phyloP scores from a whole-genome alignment of 805 yeast species.

The Pichia nakasei region DNA sequence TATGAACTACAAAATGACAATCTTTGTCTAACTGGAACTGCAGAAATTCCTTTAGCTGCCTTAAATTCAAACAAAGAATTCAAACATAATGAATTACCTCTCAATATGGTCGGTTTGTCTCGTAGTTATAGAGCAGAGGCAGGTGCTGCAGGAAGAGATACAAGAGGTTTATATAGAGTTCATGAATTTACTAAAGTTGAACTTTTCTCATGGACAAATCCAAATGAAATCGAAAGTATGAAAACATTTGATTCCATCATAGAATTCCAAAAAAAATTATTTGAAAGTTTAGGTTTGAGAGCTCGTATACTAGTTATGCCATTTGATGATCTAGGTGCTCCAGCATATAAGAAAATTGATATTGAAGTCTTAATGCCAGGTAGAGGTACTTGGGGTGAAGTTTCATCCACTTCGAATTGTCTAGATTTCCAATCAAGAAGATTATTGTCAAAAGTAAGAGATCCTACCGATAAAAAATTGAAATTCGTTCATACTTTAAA shows the following conservation, averaged over 20 bases:
- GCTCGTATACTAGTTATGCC: conserved; percentile 88
- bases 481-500: conserved; percentile 74
- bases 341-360: conserved; percentile 86
- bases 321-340: conserved; percentile 82
- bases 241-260: conserved; percentile 51
- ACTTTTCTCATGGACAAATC: conserved; percentile 65
- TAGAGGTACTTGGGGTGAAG: conserved; percentile 84
- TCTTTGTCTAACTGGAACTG: conserved; percentile 81
- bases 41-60: conserved; percentile 91
- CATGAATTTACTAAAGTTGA: conserved; percentile 97
- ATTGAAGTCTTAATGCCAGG: conserved; percentile 99
- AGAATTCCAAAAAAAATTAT: conserved; percentile 54
- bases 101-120: conserved; percentile 67
- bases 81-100: conserved; percentile 34
- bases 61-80: conserved; percentile 42
- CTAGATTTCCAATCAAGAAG: conserved; percentile 85
- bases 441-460: conserved; percentile 53
- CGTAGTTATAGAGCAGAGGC: conserved; percentile 94
- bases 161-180: conserved; percentile 86
- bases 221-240: conserved; percentile 27
- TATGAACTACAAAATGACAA: conserved; percentile 45
- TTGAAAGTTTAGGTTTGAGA: conserved; percentile 59
- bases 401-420: conserved; percentile 87
- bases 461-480: conserved; percentile 22
- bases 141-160: conserved; percentile 90